Evolutionary conservation across 176 grass and related monocot species (phyloP), one percentile per base, ranked within the genome.

Genomic region (Puya raimondii): DNA sequence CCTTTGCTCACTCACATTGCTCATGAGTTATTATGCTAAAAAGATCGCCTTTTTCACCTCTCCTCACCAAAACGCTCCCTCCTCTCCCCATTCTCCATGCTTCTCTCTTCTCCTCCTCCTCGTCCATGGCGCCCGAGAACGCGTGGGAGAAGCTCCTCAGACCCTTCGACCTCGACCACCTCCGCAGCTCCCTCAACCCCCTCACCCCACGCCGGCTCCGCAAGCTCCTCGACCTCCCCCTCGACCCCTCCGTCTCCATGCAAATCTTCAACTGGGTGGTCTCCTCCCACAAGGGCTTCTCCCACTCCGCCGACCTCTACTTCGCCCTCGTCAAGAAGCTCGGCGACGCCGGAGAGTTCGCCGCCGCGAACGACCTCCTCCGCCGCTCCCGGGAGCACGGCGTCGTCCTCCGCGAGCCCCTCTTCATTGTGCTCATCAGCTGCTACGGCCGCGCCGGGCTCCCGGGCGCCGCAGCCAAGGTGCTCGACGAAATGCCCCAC

Each of bases 191-290:
- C 25, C 78, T 87, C 9, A 79, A 76, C 25, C 76, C 63, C 70
- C 71, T 96, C 25, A 91, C 91, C 50, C 81, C 89, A 56, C 68
- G 63, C 17, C 65, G 74, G 16, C 74, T 86, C 8, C 59, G 74
- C 48, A 72, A 78, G 15, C 63, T 86, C 23, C 79, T 86, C 6
- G 29, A 81, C 3, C 84, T 92, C 22, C 86, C 89, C 27, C 84
- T 96, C 16, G 85, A 91, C 21, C 68, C 81, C 1, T 47, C 81
- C 47, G 87, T 80, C 12, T 92, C 88, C 23, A 68, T 96, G 72
- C 85, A 88, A 49, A 80, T 96, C 25, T 83, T 96, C 79, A 59
- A 85, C 22, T 96, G 93, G 93, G 88, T 65, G 93, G 88, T 65
- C 12, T 59, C 73, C 74, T 71, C 81, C 10, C 74, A 85, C 9